A percentile compares a stretch with the other conserved stretches of the same genome.
Conservation (phyloP, 176 grass and related monocot species). For the Pontederia crassipes region DNA sequence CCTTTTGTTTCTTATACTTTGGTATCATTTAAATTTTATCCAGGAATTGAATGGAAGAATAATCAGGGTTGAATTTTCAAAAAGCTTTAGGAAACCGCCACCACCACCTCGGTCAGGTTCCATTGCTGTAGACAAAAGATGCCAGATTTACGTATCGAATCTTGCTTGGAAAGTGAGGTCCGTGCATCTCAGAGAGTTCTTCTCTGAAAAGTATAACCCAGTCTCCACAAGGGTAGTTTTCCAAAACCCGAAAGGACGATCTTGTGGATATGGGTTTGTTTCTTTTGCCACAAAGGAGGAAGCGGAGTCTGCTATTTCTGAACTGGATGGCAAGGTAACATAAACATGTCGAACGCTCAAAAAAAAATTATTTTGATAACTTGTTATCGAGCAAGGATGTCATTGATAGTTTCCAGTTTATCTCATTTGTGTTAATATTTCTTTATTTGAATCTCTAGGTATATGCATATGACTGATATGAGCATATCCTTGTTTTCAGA, state of each 20-base stretch:
- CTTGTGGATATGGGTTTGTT: slow-evolving; percentile 92
- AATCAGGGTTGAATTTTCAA: slow-evolving; percentile 80
- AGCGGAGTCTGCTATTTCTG: slow-evolving; percentile 58
- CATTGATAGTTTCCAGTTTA: background rate
- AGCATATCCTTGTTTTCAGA: background rate
- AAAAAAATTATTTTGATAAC: slow-evolving; percentile 4
- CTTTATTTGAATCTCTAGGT: background rate
- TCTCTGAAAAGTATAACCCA: slow-evolving; percentile 39
- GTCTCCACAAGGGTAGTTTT: slow-evolving; percentile 59
- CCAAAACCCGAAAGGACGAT: slow-evolving; percentile 32
- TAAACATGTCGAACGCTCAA: slow-evolving; percentile 8
- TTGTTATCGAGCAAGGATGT: slow-evolving; percentile 2
- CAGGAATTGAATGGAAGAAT: slow-evolving; percentile 62
- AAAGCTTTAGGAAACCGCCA: slow-evolving; percentile 65
- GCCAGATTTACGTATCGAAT: slow-evolving; percentile 85
- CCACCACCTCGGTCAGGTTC: slow-evolving; percentile 28
- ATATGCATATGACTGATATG: background rate
- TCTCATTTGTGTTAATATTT: background rate
- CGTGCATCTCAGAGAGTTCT: slow-evolving; percentile 58
- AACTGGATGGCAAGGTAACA: slow-evolving; percentile 78
- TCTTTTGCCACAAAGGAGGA: slow-evolving; percentile 64
- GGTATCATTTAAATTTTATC: background rate
- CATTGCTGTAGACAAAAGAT: slow-evolving; percentile 20
- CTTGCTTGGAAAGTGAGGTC: slow-evolving; percentile 84
- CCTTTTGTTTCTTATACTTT: too few species aligned